Base-by-base conservation (phyloP, 306 rosid species). In the Glycine tomentella region DNA sequence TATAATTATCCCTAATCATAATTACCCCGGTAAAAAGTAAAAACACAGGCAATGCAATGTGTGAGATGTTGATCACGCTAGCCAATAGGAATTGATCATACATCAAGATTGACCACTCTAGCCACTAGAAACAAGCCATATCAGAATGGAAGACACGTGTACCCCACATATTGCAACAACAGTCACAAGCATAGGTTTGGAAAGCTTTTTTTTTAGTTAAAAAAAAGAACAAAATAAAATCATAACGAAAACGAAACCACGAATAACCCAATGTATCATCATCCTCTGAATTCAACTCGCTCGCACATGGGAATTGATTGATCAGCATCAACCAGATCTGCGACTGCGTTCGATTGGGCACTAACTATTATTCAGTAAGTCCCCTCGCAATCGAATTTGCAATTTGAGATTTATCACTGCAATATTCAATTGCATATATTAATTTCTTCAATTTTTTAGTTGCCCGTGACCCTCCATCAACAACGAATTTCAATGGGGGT, bases 51-150 rank as follows among this genome's bases (percentile, higher is more conserved):
- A 7, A 42, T 42, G 9, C 46, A 42, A 9, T 7, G 46, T 42
- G 8, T 42, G 8, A 42, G 46, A 42, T 6, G 9, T 42, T 7
- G 46, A 42, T 15, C 61, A 17, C 31, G 42, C 7, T 14, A 59
- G 11, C 81, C 73, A 68, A 69, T 76, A 51, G 31, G n/a, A 76
- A 20, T 38, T 13, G 15, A 76, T 40, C 90, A 85, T 80, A 5
- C 55, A 63, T 81, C 77, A 75, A 14, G 8, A 15, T 1, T 12
- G 11, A 16, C 7, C 7, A 38, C 1, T 20, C 4, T 4, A 53
- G 6, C 86, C 90, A 87, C 84, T 53, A 25, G 20, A 2, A 68
- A 67, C 4, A 2, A 20, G 84, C 82, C 87, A 84, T 72, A 3
- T 87, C 76, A 83, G 75, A 8, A 9, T 2, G 3, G 40, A 65